These are phyloP conservation scores for Phaseolus coccineus DNA, from an alignment of 331 rosid species.

Conservation along the genomic window DNA sequence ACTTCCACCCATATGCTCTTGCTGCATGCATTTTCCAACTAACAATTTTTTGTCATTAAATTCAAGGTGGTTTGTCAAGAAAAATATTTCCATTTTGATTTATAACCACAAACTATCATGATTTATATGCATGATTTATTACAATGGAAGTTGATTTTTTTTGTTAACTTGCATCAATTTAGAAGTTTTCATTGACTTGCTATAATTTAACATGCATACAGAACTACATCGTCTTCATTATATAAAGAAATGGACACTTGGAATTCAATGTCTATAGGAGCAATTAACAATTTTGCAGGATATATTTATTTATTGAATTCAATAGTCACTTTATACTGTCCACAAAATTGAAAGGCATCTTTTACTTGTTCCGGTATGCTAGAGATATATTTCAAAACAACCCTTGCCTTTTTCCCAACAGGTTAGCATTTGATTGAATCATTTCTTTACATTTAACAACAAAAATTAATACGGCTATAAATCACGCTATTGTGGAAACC, in stretches of 20 bases:
- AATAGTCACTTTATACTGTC: constrained; percentile 26
- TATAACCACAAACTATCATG: background rate
- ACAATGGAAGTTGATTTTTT: background rate
- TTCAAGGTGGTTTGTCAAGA: constrained; percentile 18
- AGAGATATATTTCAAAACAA: background rate
- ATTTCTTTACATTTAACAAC: constrained; percentile 19
- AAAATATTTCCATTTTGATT: background rate
- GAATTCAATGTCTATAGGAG: background rate
- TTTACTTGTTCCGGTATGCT: background rate
- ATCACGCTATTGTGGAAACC: constrained; percentile 13
- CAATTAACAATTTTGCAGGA: constrained; percentile 18
- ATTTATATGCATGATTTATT: constrained; percentile 3
- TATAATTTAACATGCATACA: constrained; percentile 31
- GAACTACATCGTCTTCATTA: constrained; percentile 6
- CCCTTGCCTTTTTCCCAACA: background rate
- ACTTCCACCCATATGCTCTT: constrained; percentile 30
- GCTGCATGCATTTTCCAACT: constrained; percentile 15
- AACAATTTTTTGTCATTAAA: constrained; percentile 28
- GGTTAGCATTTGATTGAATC: constrained; percentile 10
- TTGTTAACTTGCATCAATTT: constrained; percentile 27
- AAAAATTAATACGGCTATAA: constrained; percentile 27
- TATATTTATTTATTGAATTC: constrained; percentile 18
- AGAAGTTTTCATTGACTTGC: background rate
- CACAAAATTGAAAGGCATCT: constrained; percentile 6
- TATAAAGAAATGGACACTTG: constrained; percentile 26